These are phyloP conservation scores for Hanseniaspora pseudoguilliermondii DNA, from an alignment of 805 yeast species.

Conservation along the genomic window DNA sequence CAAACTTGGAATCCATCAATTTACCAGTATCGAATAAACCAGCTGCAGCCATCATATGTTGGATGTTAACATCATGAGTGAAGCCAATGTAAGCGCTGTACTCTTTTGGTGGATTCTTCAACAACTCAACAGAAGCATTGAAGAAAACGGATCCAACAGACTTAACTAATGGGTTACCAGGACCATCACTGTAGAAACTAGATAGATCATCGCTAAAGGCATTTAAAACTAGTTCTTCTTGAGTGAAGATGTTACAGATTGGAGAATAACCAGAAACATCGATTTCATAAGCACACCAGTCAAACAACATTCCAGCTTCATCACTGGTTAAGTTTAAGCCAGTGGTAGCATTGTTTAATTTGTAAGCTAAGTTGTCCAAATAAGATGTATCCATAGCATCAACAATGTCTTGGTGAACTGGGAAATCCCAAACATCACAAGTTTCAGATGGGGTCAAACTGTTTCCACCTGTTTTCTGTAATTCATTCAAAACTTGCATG, in stretches of 20 bases:
- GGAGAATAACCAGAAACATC: conserved; percentile 56
- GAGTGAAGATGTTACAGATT: conserved; percentile 56
- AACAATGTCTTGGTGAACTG: conserved; percentile 16
- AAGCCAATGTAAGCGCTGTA: conserved; percentile 53
- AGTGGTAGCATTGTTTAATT: conserved; percentile 44
- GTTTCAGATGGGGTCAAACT: conserved; percentile 37
- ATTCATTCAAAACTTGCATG: conserved; percentile 32
- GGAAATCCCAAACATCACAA: conserved; percentile 30
- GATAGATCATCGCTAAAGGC: conserved; percentile 49
- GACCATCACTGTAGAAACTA: conserved; percentile 50
- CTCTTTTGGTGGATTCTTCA: conserved; percentile 36
- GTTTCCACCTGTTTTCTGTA: conserved; percentile 35
- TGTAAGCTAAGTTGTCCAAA: conserved; percentile 40
- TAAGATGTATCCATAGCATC: conserved; percentile 26
- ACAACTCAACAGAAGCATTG: conserved; percentile 37
- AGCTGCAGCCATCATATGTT: conserved; percentile 49
- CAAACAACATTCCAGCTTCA: conserved; percentile 44
- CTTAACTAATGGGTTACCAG: conserved; percentile 46
- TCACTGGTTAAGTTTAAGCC: conserved; percentile 38
- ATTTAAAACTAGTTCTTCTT: conserved; percentile 50
- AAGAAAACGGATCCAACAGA: conserved; percentile 52
- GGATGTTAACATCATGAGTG: conserved; percentile 61
- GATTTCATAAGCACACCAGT: conserved; percentile 63
- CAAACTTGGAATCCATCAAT: conserved; percentile 34
- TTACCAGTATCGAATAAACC: conserved; percentile 35